These are phyloP conservation scores for Aureobasidium uvarum DNA, from an alignment of 2,329 filamentous ascomycete species.

Conservation along the genomic window DNA sequence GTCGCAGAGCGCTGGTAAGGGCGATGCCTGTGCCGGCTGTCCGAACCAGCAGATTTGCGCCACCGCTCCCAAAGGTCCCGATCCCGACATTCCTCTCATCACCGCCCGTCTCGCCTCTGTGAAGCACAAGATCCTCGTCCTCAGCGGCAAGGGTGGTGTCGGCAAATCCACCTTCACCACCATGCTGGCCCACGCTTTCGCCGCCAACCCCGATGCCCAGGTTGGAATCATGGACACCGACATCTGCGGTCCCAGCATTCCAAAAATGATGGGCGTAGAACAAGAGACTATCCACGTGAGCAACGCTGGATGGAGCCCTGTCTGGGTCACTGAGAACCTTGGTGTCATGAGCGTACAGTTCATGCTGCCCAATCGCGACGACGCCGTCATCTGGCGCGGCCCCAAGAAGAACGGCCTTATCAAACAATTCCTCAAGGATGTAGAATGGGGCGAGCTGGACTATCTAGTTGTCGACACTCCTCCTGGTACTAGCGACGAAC, in stretches of 20 bases:
- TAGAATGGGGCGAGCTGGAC: conserved; percentile 95
- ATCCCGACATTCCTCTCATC: conserved; percentile 89
- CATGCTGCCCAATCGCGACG: conserved; percentile 90
- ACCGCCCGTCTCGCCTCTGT: conserved; percentile 77
- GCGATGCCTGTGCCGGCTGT: conserved; percentile 87
- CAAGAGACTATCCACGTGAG: conserved; percentile 90
- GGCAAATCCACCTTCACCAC: conserved; percentile 94
- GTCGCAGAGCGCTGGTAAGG: conserved; percentile 63
- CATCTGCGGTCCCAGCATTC: conserved; percentile 93
- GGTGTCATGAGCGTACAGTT: conserved; percentile 98
- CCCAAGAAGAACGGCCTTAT: conserved; percentile 99
- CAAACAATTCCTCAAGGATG: conserved; percentile 96
- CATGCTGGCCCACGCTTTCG: conserved; percentile 85
- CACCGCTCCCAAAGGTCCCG: conserved; percentile 88
- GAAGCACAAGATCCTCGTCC: conserved; percentile 86
- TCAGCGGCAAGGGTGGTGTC: conserved; percentile 94
- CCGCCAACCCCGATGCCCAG: conserved; percentile 70
- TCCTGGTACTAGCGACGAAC: conserved; percentile 92
- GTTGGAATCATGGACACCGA: conserved; percentile 98
- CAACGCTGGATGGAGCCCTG: conserved; percentile 85
- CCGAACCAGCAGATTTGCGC: conserved; percentile 96
- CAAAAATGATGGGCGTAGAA: conserved; percentile 99
- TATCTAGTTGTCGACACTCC: conserved; percentile 93
- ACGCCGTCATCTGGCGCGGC: conserved; percentile 95
- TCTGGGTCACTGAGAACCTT: conserved; percentile 93